Evolutionary conservation across 2,329 filamentous ascomycete genomes (phyloP), one percentile per base, ranked within the genome.

Genomic region (Colletotrichum chrysophilum): DNA sequence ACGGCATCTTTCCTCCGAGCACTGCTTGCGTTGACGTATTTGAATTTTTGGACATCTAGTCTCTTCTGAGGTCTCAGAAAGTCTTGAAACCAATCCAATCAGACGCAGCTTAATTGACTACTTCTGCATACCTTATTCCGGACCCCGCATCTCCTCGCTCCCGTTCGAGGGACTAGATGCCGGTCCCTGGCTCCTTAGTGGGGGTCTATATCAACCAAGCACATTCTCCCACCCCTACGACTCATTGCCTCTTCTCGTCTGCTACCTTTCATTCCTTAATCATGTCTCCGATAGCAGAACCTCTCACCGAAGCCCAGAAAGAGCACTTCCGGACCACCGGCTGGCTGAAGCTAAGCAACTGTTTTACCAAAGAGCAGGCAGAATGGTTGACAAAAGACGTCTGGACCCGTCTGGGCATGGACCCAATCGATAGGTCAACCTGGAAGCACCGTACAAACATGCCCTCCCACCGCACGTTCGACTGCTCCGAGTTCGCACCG

Each of bases 401-500:
- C 43, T 94, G 93, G 93, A 90, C 89, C 0, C 88, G 93, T 12
- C 87, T 94, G 7, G 92, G 91, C 30, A 92, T 93, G 88, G 89
- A 90, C 61, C 89, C 92, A 0, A 86, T 87, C 5, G 91, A 95
- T 83, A 91, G 90, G 80, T 86, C 87, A 3, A 94, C 93, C 36
- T 94, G 93, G 93, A 87, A 86, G n/a, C 85, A 84, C 3, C 88
- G 91, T 61, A 91, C 87, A 70, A 91, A 94, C 84, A 94, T 94
- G 92, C 92, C 92, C 0, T 85, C 83, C 30, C 92, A 93, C 83
- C 85, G 84, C n/a, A 82, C 84, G 36, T 91, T 92, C 75, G 84
- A 88, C 73, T 88, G 89, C 56, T 84, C 87, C 2, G 83, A 84
- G 0, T 91, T 94, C 78, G 91, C 93, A 0, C 93, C 93, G 0